Evolutionary conservation across 2,329 filamentous ascomycete species (phyloP).

Genomic region (Aspergillus sp.): DNA sequence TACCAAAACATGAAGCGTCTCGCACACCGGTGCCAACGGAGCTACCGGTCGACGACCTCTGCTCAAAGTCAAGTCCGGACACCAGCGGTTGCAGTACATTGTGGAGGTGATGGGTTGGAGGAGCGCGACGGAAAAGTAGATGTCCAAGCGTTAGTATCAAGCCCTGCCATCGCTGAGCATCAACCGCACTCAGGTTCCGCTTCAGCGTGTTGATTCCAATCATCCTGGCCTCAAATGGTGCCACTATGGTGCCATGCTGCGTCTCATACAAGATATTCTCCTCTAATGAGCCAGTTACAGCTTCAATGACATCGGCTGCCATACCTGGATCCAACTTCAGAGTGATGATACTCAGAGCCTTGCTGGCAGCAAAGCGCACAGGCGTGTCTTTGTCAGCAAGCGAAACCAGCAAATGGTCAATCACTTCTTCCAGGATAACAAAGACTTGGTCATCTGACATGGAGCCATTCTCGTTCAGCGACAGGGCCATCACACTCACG

Average conservation of each 20-base stretch:
- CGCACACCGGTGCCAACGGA: conserved; percentile 84
- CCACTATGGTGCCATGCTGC: conserved; percentile 33
- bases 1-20: conserved; percentile 91
- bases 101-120: conserved; percentile 62
- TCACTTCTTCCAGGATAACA: conserved; percentile 67
- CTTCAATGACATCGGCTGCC: conserved; percentile 80
- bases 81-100: conserved; percentile 71
- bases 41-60: conserved; percentile 74
- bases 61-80: conserved; percentile 79
- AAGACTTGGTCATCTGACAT: conserved; percentile 29
- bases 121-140: conserved; percentile 75
- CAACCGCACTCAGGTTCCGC: conserved; percentile 63
- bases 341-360: conserved; percentile 81
- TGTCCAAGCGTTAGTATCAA: conserved; percentile 81
- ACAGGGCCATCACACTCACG: conserved; percentile 59
- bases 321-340: conserved; percentile 72
- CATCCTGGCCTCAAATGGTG: conserved; percentile 26
- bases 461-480: conserved; percentile 38
- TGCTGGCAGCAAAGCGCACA: conserved; percentile 83
- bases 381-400: conserved; percentile 85
- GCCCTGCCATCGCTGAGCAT: conserved; percentile 85
- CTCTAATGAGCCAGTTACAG: conserved; percentile 63
- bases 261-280: conserved; percentile 56
- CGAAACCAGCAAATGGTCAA: conserved; percentile 71
- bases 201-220: conserved; percentile 35